Evolutionary conservation across 768 basidiomycete genomes (phyloP).

Genomic region (Mycena alexandri): DNA sequence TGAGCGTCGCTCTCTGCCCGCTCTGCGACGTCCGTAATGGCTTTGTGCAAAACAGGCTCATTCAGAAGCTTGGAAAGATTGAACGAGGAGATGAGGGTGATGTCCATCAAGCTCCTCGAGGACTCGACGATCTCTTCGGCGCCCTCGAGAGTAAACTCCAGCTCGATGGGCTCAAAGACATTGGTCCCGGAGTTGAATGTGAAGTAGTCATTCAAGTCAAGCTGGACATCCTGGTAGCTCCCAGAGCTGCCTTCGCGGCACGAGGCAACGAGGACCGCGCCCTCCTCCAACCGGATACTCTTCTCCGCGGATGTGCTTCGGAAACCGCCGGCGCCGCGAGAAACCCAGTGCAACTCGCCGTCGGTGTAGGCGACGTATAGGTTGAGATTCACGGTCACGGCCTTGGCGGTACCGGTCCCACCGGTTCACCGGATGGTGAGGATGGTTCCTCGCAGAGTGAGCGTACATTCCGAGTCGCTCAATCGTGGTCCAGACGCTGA

Average conservation of each 20-base stretch:
- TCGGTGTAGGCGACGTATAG: constrained; percentile 20
- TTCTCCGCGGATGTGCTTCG: constrained; percentile 11
- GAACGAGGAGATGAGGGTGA: constrained; percentile 23
- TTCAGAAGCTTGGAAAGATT: constrained; percentile 21
- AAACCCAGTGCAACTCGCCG: constrained; percentile 9
- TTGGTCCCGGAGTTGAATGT: constrained; percentile 5
- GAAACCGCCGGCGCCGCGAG: constrained; percentile 17
- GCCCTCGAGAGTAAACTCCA: constrained; percentile 6
- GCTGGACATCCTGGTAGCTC: constrained; percentile 2
- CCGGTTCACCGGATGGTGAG: constrained; percentile 14
- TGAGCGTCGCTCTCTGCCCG: constrained; percentile 22
- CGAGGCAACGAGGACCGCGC: constrained; percentile 14
- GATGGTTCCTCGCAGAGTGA: constrained; percentile 15
- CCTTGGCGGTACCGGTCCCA: constrained; percentile 1
- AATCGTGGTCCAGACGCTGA: constrained; percentile 1
- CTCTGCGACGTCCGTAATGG: constrained; percentile 20
- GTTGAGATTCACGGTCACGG: constrained; percentile 16
- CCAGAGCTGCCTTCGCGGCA: constrained; percentile 14
- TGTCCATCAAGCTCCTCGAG: constrained; percentile 21
- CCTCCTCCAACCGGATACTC: constrained; percentile 16
- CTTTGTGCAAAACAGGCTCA: constrained; percentile 10
- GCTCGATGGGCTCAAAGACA: constrained; percentile 6
- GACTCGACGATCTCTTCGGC: constrained; percentile 20
- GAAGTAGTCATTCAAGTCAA: constrained; percentile 11
- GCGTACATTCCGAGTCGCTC: constrained; percentile 16